These are phyloP conservation scores for Hemerocallis citrina DNA, from an alignment of 106 monocot species.

Conservation along the genomic window DNA sequence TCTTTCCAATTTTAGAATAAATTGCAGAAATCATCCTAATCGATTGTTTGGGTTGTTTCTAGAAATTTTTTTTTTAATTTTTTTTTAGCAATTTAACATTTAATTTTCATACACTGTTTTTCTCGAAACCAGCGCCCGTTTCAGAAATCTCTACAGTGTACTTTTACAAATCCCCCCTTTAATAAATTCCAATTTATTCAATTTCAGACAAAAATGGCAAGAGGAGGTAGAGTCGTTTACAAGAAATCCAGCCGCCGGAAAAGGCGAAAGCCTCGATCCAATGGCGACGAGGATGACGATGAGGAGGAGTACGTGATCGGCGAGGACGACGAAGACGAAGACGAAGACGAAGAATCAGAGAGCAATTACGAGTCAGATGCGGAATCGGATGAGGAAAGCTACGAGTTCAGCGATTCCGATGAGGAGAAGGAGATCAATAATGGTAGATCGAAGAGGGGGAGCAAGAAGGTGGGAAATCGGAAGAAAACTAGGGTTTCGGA, in stretches of 20 bases:
- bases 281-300: slow-evolving; percentile 27
- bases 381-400: slow-evolving; percentile 19
- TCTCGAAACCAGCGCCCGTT: too few relatives aligned
- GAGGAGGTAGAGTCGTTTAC: slow-evolving; percentile 13
- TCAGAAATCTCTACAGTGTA: too few relatives aligned
- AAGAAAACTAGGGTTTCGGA: slow-evolving; percentile 15
- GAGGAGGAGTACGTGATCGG: slow-evolving; percentile 39
- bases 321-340: slow-evolving; percentile 15
- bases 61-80: too few relatives aligned
- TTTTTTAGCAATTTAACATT: too few relatives aligned
- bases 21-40: too few relatives aligned
- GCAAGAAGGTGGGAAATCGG: background rate
- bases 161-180: background rate
- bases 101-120: too few relatives aligned
- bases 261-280: slow-evolving; percentile 9
- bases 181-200: background rate
- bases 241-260: slow-evolving; percentile 8
- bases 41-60: too few relatives aligned
- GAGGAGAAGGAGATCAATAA: slow-evolving; percentile 9
- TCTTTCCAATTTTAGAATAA: too few relatives aligned
- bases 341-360: slow-evolving; percentile 14
- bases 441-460: slow-evolving; percentile 6
- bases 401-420: slow-evolving; percentile 15
- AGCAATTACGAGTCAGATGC: slow-evolving; percentile 19
- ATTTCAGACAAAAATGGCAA: slow-evolving; percentile 21